phyloP scores from a whole-genome alignment of 2,329 filamentous ascomycete genomes.

The Tolypocladium tropicale region DNA sequence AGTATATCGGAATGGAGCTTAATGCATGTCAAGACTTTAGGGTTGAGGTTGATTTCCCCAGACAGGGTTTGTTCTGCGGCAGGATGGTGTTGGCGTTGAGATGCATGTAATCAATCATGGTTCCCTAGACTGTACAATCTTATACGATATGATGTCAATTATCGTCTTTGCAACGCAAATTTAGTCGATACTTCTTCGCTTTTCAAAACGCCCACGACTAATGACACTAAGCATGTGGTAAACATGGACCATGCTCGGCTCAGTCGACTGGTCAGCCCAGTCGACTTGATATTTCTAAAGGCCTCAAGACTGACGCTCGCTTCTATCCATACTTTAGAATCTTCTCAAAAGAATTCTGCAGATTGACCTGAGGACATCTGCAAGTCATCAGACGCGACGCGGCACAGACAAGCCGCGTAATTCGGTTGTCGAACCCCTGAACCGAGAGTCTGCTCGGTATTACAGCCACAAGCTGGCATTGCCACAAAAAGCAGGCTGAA shows the following conservation, averaged over 20 bases:
- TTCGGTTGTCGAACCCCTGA: not conserved
- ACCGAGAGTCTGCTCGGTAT: not conserved
- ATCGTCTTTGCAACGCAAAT: not conserved
- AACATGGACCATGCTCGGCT: not conserved
- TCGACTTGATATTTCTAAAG: not conserved
- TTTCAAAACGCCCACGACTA: not conserved
- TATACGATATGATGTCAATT: not conserved
- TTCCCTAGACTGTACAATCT: not conserved
- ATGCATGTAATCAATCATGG: not conserved
- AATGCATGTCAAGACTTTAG: slow-evolving; percentile 8
- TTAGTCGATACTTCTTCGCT: not conserved
- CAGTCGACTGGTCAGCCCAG: not conserved
- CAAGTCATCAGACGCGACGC: not conserved
- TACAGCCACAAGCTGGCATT: not conserved
- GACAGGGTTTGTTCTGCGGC: not conserved
- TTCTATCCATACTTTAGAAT: not conserved
- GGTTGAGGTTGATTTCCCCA: not conserved
- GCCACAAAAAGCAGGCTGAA: not conserved
- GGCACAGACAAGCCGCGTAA: not conserved
- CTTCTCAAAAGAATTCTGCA: not conserved
- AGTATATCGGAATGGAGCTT: slow-evolving; percentile 65
- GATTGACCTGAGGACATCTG: not conserved
- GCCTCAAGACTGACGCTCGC: too few relatives aligned
- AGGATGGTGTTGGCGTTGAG: not conserved
- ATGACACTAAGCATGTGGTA: not conserved